A percentile compares a stretch with the other conserved stretches of the same genome.
Evolutionary conservation across 78 protist species (phyloP).

Genomic region (Diacronema lutheri): DNA sequence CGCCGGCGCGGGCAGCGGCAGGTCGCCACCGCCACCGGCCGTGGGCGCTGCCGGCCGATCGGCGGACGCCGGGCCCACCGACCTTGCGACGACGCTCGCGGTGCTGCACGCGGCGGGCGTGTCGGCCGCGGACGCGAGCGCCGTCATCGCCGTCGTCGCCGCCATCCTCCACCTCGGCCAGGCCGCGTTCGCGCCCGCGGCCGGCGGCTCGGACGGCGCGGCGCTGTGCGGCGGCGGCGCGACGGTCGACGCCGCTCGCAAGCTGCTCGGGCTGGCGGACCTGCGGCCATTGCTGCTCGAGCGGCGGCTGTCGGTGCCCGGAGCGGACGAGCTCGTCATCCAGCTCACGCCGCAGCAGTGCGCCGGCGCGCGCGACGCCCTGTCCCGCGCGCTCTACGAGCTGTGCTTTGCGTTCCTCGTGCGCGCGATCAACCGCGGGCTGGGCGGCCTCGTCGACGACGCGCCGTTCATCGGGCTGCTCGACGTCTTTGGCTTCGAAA

Average conservation of each 20-base stretch:
- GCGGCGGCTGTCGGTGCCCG: neutral
- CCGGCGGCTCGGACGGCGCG: neutral
- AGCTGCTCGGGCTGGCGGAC: neutral
- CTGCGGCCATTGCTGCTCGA: neutral
- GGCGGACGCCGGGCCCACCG: neutral
- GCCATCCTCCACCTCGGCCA: neutral
- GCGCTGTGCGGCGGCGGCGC: too few species aligned
- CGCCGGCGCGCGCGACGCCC: slow-evolving; percentile 45
- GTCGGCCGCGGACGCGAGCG: too few species aligned
- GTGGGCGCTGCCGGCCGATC: too few species aligned
- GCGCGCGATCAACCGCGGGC: slow-evolving; percentile 25
- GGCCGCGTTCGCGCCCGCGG: neutral
- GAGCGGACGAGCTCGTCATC: neutral
- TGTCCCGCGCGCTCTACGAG: slow-evolving; percentile 10
- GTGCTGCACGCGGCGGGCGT: neutral
- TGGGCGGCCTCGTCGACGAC: neutral
- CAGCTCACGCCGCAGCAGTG: slow-evolving; percentile 57
- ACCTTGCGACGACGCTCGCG: neutral
- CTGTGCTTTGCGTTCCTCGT: slow-evolving; percentile 41
- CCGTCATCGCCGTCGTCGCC: neutral
- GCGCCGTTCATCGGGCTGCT: slow-evolving; percentile 66
- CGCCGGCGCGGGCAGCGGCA: too few species aligned
- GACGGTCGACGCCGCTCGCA: neutral
- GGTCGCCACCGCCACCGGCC: too few species aligned
- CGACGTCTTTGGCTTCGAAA: slow-evolving; percentile 94